These are phyloP conservation scores for Myxozyma melibiosi DNA, from an alignment of 805 yeast species.

Conservation along the genomic window DNA sequence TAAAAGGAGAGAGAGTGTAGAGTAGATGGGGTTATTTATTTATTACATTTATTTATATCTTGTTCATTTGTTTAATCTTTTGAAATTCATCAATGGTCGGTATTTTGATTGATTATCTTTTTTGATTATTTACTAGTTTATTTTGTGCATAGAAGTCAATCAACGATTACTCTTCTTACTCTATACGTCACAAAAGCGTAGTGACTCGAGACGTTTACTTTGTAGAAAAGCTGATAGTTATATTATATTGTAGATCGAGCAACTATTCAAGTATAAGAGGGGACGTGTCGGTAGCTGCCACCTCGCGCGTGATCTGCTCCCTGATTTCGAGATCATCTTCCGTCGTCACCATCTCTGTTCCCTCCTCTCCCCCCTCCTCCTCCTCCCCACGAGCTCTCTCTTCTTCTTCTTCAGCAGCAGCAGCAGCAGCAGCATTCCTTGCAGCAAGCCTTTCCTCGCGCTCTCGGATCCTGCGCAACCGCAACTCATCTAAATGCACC, in stretches of 20 bases:
- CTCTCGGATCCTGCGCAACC: constrained; percentile 8
- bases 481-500: constrained; percentile 11
- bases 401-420: neutral
- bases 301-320: too few species aligned
- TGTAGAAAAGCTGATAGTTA: too few species aligned
- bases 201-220: too few species aligned
- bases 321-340: too few species aligned
- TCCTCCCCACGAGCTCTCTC: neutral
- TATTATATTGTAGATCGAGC: too few species aligned
- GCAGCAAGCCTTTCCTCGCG: constrained; percentile 1
- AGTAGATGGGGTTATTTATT: neutral
- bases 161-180: too few species aligned
- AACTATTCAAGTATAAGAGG: too few species aligned
- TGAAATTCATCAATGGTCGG: neutral
- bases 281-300: too few species aligned
- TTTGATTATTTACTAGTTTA: too few species aligned
- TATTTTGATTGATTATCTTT: neutral
- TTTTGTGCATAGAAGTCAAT: too few species aligned
- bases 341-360: neutral
- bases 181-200: too few species aligned
- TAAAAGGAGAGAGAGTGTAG: neutral
- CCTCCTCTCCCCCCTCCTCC: neutral
- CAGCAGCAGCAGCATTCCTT: constrained; percentile 2
- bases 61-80: neutral
- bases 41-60: neutral